Evolutionary conservation across 148 eudicot genomes (phyloP), one percentile per base, ranked within the genome.

Genomic region (Chenopodium formosanum): DNA sequence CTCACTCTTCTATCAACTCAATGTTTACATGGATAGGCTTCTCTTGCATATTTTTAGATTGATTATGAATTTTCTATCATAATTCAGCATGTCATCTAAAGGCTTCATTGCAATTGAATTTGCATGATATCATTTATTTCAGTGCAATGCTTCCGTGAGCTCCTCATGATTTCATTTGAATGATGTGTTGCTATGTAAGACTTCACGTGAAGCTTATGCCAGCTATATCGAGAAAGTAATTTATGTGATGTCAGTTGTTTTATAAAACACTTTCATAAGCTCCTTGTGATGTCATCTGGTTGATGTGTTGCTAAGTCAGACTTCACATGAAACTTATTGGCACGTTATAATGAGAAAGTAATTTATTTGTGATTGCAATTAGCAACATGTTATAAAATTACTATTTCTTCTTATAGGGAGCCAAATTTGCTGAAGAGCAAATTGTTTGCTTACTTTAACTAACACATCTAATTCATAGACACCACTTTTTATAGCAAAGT

Each of bases 271-370:
- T 72, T 46, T 17, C 62, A 14, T 56, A 5, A 56, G 62, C 7
- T 56, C 62, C 62, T 47, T 31, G 23, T 73, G 8, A 73, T 70
- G 9, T 12, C 58, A n/a, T 47, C 2, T 46, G 20, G 17, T 23
- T 73, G 32, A 73, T 44, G 29, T 73, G 58, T 73, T 73, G 76
- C 32, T 47, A 7, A 27, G 75, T 44, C 53, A n/a, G 32, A 73
- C 9, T 73, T 46, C 29, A 48, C 9, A 23, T 48, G 58, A 47
- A 73, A 19, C 16, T 56, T 73, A 73, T 73, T 73, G 75, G 23
- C 31, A 6, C 2, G 73, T n/a, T 69, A 3, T 69, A 32, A 6
- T 34, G 47, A 13, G 22, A 13, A 69, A 62, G 66, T 62, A 62
- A 20, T 62, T 62, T 20, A 22, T 9, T 1, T 62, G 8, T 62